phyloP scores from a whole-genome alignment of 176 grass and related monocot species.

The Stipa capillata region DNA sequence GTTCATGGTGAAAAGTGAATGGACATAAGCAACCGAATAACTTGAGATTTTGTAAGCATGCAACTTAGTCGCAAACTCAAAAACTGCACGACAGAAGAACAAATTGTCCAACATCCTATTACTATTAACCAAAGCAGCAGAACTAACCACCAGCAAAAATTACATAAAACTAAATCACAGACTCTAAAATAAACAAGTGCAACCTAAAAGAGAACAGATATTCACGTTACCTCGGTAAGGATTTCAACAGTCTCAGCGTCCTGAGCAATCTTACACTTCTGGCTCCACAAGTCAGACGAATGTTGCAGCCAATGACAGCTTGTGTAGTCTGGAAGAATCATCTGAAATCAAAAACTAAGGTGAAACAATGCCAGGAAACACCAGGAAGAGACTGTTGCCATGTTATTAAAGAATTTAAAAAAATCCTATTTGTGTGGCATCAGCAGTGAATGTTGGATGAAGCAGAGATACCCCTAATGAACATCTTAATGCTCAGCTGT shows the following conservation, averaged over 20 bases:
- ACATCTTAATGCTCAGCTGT: not conserved
- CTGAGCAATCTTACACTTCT: conserved; percentile 49
- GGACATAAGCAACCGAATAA: not conserved
- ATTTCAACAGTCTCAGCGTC: conserved; percentile 67
- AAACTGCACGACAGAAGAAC: not conserved
- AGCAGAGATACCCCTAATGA: not conserved
- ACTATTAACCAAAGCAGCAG: not conserved
- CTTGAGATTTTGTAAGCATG: conserved; percentile 2
- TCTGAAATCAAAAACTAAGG: conserved; percentile 52
- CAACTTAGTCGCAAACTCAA: not conserved
- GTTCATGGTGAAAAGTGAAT: not conserved
- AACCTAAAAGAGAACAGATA: conserved; percentile 18
- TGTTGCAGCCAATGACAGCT: conserved; percentile 49
- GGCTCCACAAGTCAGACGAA: conserved; percentile 57
- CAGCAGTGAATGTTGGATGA: not conserved
- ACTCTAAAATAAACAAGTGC: not conserved
- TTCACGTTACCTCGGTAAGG: conserved; percentile 58
- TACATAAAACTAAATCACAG: not conserved
- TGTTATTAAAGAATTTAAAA: not conserved
- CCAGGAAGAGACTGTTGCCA: not conserved
- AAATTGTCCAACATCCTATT: not conserved
- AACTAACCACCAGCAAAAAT: not conserved
- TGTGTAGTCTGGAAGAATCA: conserved; percentile 81
- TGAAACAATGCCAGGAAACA: conserved; percentile 21
- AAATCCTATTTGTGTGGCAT: not conserved